A percentile compares a stretch with the other conserved stretches of the same genome.
Conservation (phyloP, 345 rosid species). For the Euphorbia peplus region DNA sequence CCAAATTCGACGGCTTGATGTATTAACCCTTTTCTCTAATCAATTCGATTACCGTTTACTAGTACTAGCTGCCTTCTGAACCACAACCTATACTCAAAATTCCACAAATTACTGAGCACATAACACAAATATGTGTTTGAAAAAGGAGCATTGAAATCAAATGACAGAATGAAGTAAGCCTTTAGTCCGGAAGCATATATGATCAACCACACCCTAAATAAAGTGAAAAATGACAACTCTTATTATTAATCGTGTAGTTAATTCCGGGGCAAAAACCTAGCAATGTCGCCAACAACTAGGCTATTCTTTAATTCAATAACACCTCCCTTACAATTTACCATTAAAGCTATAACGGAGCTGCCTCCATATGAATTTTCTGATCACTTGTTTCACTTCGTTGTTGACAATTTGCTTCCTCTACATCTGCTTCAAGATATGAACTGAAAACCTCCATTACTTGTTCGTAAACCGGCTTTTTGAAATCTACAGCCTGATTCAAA, state of each 20-base stretch:
- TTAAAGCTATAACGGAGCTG: neutral
- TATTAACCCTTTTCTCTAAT: no score
- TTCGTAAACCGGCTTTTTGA: constrained; percentile 70
- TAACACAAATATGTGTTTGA: no score
- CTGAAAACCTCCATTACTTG: constrained; percentile 54
- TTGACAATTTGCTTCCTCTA: constrained; percentile 28
- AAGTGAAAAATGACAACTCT: neutral
- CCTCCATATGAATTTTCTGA: neutral
- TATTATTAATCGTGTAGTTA: neutral
- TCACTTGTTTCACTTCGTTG: constrained; percentile 6
- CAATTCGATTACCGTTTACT: no score
- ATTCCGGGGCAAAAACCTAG: neutral
- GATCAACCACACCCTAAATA: no score
- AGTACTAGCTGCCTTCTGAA: no score
- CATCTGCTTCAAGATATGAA: constrained; percentile 41
- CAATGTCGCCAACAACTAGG: neutral
- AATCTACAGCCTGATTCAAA: constrained; percentile 50
- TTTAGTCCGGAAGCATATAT: no score
- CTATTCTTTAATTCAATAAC: no score
- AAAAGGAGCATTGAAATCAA: no score
- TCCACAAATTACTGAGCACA: no score
- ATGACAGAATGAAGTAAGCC: no score
- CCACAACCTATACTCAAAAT: no score
- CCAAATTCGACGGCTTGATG: no score
- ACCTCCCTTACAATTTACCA: neutral